A percentile compares a stretch with the other conserved stretches of the same genome.
phyloP scores from a whole-genome alignment of 768 basidiomycete genomes.

The Terana coerulea region DNA sequence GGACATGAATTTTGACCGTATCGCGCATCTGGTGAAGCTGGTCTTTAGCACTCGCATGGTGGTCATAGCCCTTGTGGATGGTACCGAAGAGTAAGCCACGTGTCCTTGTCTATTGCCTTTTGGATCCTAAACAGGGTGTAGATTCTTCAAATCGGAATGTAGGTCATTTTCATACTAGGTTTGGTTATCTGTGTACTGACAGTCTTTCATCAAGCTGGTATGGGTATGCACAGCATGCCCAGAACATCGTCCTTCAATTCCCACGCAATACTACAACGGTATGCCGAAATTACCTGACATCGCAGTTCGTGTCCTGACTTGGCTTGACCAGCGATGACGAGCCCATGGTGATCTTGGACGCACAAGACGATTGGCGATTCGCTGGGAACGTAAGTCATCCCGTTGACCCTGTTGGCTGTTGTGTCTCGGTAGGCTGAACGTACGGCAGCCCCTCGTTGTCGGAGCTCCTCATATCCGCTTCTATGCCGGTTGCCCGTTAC shows the following conservation, averaged over 20 bases:
- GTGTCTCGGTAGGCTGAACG: too few relatives aligned
- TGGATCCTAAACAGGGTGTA: conserved; percentile 23
- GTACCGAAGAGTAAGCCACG: conserved; percentile 69
- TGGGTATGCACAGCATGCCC: conserved; percentile 40
- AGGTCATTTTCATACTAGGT: conserved; percentile 24
- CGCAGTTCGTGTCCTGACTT: background rate
- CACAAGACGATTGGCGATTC: conserved; percentile 84
- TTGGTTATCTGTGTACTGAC: conserved; percentile 8
- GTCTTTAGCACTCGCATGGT: conserved; percentile 91
- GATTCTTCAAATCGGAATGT: conserved; percentile 93
- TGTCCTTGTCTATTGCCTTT: background rate
- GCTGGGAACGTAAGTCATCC: conserved; percentile 62
- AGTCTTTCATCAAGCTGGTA: conserved; percentile 35
- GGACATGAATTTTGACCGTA: conserved; percentile 91
- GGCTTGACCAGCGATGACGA: conserved; percentile 64
- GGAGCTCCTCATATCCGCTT: conserved; percentile 73
- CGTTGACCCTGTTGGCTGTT: background rate
- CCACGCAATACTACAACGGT: conserved; percentile 82
- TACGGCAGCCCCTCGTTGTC: conserved; percentile 64
- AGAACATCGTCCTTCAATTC: conserved; percentile 75
- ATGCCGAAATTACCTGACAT: conserved; percentile 18
- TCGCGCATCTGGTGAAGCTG: conserved; percentile 87
- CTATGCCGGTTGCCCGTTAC: conserved; percentile 87
- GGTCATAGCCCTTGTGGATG: conserved; percentile 78
- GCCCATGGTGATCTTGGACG: conserved; percentile 81